Percentiles rank a stretch among this genome's conserved stretches.
These are phyloP conservation scores for Wickerhamomyces sp. DNA, from an alignment of 1,139 yeast species.

Conservation along the genomic window DNA sequence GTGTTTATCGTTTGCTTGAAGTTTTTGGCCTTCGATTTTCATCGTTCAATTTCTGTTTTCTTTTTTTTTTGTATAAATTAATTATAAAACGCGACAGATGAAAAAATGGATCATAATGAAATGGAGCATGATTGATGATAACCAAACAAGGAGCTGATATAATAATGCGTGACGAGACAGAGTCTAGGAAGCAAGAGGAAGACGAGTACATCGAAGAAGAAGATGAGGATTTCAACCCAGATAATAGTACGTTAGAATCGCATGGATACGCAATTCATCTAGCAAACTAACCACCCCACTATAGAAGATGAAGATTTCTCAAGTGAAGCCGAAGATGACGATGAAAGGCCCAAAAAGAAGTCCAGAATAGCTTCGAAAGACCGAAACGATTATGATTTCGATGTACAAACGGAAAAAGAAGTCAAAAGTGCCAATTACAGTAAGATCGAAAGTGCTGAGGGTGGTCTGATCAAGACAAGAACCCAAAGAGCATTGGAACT, in stretches of 20 bases:
- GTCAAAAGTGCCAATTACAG: constrained; percentile 34
- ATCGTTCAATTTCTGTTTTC: too few relatives aligned
- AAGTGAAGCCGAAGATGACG: constrained; percentile 24
- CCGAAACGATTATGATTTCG: constrained; percentile 18
- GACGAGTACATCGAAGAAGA: constrained; percentile 55
- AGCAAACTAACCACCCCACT: constrained; percentile 11
- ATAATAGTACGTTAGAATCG: constrained; percentile 16
- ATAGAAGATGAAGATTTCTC: constrained; percentile 23
- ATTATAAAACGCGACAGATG: too few relatives aligned
- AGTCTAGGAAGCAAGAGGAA: constrained; percentile 19
- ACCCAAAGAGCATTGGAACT: constrained; percentile 44
- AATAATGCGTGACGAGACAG: constrained; percentile 16
- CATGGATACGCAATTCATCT: background rate
- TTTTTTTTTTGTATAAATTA: too few relatives aligned
- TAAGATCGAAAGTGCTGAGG: constrained; percentile 42
- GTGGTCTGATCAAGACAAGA: constrained; percentile 55
- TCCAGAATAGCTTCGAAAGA: constrained; percentile 15
- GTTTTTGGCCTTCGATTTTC: background rate
- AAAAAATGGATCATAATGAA: too few relatives aligned
- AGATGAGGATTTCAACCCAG: constrained; percentile 61
- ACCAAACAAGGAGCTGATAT: background rate
- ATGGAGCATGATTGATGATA: background rate
- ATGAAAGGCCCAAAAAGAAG: constrained; percentile 11
- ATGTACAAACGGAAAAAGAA: constrained; percentile 29
- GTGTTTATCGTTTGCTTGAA: constrained; percentile 1